Evolutionary conservation across 441 rosid genomes (phyloP), one percentile per base, ranked within the genome.

Genomic region (Aleurites moluccanus): DNA sequence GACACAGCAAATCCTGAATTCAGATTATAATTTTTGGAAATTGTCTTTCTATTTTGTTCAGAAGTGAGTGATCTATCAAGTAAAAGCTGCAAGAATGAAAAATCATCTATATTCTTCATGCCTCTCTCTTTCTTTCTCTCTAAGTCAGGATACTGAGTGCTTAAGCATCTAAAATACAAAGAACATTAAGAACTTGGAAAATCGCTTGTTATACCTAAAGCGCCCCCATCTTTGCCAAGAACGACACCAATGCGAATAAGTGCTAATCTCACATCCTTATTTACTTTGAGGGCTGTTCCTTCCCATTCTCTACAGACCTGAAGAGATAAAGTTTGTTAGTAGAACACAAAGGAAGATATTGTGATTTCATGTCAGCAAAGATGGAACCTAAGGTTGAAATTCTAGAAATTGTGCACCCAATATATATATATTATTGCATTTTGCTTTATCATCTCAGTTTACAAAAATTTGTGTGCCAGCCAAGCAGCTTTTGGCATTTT

Each of bases 261-360:
- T 62, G 90, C 91, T 77, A 95, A 83, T 85, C 93, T 90, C 44
- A 90, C 98, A 88, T 90, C 92, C 78, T 86, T 84, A 69, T 89
- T 84, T 61, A 86, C 98, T 84, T 87, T 83, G 77, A 86, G 78
- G 8, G 98, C 99, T 25, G 90, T 78, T 76, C 80, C 90, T 86
- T 95, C 98, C 99, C 99, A 95, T 85, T 92, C 96, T 81, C 96
- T 86, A 80, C 99, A 95, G 44, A 92, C 97, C 99, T 95, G 85
- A 77, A 75, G 30, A 83, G 28, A 76, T 15, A 47, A 30, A 76
- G 60, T 68, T 38, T 15, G 38, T 68, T 73, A 69, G 80, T 56
- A 47, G 49, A 72, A 63, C 70, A 38, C 50, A n/a, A n/a, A n/a
- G n/a, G 64, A 64, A 56, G 38, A 49, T 57, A 47, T 35, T 50